Evolutionary conservation across 768 basidiomycete genomes (phyloP).

Genomic region (Pulveroboletus sp.): DNA sequence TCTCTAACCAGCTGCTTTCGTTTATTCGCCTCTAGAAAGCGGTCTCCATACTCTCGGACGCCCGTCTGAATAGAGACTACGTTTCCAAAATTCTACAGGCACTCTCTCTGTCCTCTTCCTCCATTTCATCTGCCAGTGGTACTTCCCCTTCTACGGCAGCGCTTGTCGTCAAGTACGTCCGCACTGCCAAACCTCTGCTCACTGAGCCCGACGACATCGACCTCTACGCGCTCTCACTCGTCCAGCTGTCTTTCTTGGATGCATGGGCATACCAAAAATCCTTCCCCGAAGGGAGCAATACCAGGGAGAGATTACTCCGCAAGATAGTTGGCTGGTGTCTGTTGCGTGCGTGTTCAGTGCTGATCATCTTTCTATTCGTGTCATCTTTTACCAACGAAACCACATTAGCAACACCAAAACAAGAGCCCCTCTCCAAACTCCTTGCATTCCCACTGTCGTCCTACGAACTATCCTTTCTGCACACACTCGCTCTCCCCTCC

Average conservation of each 20-base stretch:
- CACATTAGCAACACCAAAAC: constrained; percentile 52
- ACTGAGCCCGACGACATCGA: constrained; percentile 67
- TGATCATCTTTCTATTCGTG: background rate
- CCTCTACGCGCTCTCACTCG: constrained; percentile 63
- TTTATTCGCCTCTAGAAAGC: constrained; percentile 44
- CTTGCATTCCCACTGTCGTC: constrained; percentile 60
- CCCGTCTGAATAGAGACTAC: constrained; percentile 70
- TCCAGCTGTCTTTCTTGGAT: constrained; percentile 57
- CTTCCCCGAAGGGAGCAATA: constrained; percentile 55
- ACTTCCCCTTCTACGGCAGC: constrained; percentile 13
- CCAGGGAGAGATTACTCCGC: constrained; percentile 49
- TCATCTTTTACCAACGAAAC: background rate
- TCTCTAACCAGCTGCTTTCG: constrained; percentile 34
- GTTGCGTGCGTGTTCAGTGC: constrained; percentile 47
- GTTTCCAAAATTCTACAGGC: constrained; percentile 74
- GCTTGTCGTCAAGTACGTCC: constrained; percentile 68
- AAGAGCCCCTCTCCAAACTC: constrained; percentile 54
- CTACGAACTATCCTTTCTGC: constrained; percentile 58
- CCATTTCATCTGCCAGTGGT: constrained; percentile 31
- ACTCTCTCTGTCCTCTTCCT: constrained; percentile 36
- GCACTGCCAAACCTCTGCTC: constrained; percentile 68
- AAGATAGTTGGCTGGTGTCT: constrained; percentile 67
- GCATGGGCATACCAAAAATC: constrained; percentile 76
- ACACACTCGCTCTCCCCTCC: constrained; percentile 54
- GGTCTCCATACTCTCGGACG: constrained; percentile 67